phyloP scores from a whole-genome alignment of 331 rosid genomes.

The Stylosanthes scabra region DNA sequence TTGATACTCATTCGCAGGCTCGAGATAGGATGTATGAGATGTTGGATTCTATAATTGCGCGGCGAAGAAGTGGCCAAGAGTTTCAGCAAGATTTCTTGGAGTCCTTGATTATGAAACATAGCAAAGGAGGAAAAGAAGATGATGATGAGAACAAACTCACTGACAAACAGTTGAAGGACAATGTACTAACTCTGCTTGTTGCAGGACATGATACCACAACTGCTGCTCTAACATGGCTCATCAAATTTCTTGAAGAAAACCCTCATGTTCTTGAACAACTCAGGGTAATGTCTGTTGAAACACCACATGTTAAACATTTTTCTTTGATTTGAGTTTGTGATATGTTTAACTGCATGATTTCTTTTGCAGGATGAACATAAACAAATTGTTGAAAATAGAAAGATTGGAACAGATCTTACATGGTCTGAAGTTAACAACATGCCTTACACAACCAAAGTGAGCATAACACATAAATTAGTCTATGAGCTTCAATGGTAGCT shows the following conservation, averaged over 20 bases:
- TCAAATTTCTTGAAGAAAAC: conserved; percentile 83
- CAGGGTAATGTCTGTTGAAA: conserved; percentile 51
- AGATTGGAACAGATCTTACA: conserved; percentile 65
- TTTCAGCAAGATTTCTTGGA: conserved; percentile 77
- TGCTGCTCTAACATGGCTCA: conserved; percentile 88
- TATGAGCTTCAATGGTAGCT: neutral
- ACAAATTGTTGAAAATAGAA: conserved; percentile 62
- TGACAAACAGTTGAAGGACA: conserved; percentile 83
- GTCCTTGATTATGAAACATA: conserved; percentile 72
- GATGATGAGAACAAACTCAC: conserved; percentile 71
- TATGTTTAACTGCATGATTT: conserved; percentile 7
- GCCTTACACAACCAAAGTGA: conserved; percentile 84
- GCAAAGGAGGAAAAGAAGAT: conserved; percentile 49
- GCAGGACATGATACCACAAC: conserved; percentile 97
- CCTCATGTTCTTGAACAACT: conserved; percentile 67
- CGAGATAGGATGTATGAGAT: conserved; percentile 80
- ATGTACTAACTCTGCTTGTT: conserved; percentile 72
- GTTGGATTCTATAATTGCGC: conserved; percentile 68
- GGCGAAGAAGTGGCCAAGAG: conserved; percentile 69
- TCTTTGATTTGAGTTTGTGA: conserved; percentile 9
- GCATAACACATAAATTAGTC: conserved; percentile 14
- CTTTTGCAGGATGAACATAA: conserved; percentile 77
- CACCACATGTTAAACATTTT: neutral
- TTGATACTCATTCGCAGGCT: conserved; percentile 53
- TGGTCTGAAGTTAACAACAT: conserved; percentile 79